Evolutionary conservation across 148 eudicot species (phyloP).

Genomic region (Vaccinium darrowii): DNA sequence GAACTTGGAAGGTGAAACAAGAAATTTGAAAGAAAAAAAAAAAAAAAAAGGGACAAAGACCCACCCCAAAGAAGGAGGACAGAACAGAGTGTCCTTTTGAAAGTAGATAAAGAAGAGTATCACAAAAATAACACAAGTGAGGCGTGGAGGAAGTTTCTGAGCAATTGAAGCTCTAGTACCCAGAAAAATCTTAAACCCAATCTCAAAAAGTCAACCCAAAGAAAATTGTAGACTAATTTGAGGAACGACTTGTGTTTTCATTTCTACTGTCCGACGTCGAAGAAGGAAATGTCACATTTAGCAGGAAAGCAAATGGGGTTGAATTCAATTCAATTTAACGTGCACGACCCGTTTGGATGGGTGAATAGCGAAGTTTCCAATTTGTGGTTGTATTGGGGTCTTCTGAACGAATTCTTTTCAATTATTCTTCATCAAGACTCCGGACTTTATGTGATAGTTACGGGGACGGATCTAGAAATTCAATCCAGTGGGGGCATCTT

Average conservation of each 20-base stretch:
- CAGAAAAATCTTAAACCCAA: not conserved
- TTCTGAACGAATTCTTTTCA: no score
- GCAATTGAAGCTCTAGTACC: not conserved
- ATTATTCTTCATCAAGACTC: no score
- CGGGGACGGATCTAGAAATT: no score
- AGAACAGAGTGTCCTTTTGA: not conserved
- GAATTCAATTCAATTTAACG: no score
- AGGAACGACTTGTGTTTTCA: no score
- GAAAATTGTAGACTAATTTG: not conserved
- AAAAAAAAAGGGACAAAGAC: not conserved
- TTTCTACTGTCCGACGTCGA: no score
- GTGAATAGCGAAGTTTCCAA: no score
- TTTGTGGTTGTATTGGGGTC: no score
- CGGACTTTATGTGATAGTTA: no score
- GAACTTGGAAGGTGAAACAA: constrained; percentile 5
- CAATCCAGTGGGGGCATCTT: no score
- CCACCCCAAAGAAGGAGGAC: constrained; percentile 6
- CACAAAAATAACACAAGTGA: not conserved
- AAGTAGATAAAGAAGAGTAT: not conserved
- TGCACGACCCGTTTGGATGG: no score
- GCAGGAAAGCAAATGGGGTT: not conserved
- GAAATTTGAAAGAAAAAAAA: not conserved
- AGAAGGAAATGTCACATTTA: not conserved
- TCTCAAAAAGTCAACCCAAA: not conserved
- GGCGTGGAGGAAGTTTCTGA: constrained; percentile 3